These are phyloP conservation scores for Populus pruinosa DNA, from an alignment of 345 rosid genomes.

Conservation along the genomic window DNA sequence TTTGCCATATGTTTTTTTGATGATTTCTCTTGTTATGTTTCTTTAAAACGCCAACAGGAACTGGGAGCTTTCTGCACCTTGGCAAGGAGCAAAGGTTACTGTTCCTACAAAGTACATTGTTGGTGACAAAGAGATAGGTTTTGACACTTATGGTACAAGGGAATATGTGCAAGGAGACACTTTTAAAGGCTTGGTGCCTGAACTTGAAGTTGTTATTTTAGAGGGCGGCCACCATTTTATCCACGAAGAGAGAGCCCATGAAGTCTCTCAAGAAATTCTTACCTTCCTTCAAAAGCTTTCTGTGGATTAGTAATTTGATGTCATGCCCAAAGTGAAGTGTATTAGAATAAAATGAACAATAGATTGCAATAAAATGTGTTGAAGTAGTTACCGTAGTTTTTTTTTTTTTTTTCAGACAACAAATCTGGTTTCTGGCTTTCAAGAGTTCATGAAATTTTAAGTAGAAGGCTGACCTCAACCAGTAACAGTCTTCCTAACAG, in stretches of 20 bases:
- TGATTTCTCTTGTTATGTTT: too few species aligned
- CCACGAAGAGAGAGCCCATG: constrained; percentile 51
- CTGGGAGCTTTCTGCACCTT: constrained; percentile 55
- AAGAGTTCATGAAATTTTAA: too few species aligned
- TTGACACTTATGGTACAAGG: constrained; percentile 27
- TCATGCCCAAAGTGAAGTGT: too few species aligned
- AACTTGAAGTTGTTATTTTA: constrained; percentile 50
- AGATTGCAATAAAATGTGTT: too few species aligned
- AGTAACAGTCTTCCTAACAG: too few species aligned
- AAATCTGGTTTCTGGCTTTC: too few species aligned
- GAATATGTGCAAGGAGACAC: constrained; percentile 45
- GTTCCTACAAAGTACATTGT: constrained; percentile 52
- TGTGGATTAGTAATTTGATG: not conserved
- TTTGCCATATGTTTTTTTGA: too few species aligned
- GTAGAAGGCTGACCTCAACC: too few species aligned
- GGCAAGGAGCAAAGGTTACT: constrained; percentile 51
- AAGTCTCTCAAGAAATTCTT: constrained; percentile 54
- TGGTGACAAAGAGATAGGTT: constrained; percentile 53
- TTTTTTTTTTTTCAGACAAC: too few species aligned
- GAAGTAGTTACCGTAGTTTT: too few species aligned
- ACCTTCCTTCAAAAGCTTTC: constrained; percentile 41
- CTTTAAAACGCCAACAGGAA: constrained; percentile 36
- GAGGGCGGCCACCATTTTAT: constrained; percentile 70
- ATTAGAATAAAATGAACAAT: too few species aligned
- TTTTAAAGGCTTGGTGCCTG: constrained; percentile 50